A percentile compares a stretch with the other conserved stretches of the same genome.
Conservation (phyloP, 2,329 filamentous ascomycete species). For the Neopestalotiopsis sp. region DNA sequence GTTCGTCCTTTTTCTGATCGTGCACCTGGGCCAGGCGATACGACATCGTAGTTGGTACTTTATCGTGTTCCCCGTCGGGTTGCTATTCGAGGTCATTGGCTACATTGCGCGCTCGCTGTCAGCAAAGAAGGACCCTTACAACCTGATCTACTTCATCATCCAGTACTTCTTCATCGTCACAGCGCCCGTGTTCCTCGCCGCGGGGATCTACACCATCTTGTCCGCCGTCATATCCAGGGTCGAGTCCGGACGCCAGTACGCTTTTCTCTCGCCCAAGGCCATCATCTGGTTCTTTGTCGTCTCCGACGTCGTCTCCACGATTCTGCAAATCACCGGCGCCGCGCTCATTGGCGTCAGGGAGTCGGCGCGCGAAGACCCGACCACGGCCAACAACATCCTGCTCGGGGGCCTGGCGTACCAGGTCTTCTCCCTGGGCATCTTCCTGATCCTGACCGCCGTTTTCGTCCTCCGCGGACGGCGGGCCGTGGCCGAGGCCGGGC, state of each 20-base stretch:
- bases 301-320: slow-evolving; percentile 58
- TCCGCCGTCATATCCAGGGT: slow-evolving; percentile 51
- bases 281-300: slow-evolving; percentile 61
- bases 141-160: slow-evolving; percentile 60
- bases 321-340: slow-evolving; percentile 59
- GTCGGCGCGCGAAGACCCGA: slow-evolving; percentile 55
- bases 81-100: slow-evolving; percentile 55
- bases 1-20: slow-evolving; percentile 46
- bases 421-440: slow-evolving; percentile 55
- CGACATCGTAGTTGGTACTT: slow-evolving; percentile 53
- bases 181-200: slow-evolving; percentile 62
- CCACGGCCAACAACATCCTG: slow-evolving; percentile 58
- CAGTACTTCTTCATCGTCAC: slow-evolving; percentile 68
- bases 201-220: slow-evolving; percentile 61
- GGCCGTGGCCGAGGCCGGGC: slow-evolving; percentile 32
- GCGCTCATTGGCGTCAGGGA: slow-evolving; percentile 57
- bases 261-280: slow-evolving; percentile 49
- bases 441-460: slow-evolving; percentile 47
- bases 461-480: slow-evolving; percentile 46
- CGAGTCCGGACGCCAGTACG: slow-evolving; percentile 38
- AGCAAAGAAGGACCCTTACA: slow-evolving; percentile 56
- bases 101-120: slow-evolving; percentile 56
- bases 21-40: slow-evolving; percentile 44
- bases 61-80: slow-evolving; percentile 47
- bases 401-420: slow-evolving; percentile 61